phyloP scores from a whole-genome alignment of 2,329 filamentous ascomycete genomes.

The Alternaria sp. region DNA sequence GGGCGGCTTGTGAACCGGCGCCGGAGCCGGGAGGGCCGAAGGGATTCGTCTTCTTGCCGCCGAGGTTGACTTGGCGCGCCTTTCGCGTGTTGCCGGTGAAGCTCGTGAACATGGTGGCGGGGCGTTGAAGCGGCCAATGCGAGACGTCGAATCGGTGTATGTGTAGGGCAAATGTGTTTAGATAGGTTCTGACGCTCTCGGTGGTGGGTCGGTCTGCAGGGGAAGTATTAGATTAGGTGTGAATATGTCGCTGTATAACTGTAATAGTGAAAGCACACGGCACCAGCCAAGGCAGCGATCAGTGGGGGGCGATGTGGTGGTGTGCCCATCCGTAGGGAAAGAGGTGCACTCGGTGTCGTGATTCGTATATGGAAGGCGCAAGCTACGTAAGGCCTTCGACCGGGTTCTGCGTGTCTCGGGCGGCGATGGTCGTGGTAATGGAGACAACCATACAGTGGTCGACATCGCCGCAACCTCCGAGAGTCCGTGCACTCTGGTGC shows the following conservation, averaged over 20 bases:
- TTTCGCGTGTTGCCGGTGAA: slow-evolving; percentile 89
- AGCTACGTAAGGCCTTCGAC: slow-evolving; percentile 6
- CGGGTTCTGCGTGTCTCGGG: slow-evolving; percentile 11
- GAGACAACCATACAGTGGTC: slow-evolving; percentile 9
- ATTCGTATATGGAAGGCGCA: not conserved
- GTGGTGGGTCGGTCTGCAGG: not conserved
- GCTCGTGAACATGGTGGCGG: slow-evolving; percentile 77
- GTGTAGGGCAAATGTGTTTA: not conserved
- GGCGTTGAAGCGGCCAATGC: not conserved
- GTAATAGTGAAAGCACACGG: slow-evolving; percentile 3
- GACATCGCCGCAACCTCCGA: slow-evolving; percentile 14
- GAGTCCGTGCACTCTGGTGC: slow-evolving; percentile 13
- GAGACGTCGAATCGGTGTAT: not conserved
- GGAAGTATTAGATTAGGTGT: slow-evolving; percentile 6
- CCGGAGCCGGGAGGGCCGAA: slow-evolving; percentile 68
- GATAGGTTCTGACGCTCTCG: not conserved
- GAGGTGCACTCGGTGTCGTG: not conserved
- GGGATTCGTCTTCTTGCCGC: slow-evolving; percentile 80
- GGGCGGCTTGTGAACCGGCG: slow-evolving; percentile 74
- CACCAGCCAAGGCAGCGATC: slow-evolving; percentile 3
- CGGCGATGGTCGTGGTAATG: not conserved
- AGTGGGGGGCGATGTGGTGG: not conserved
- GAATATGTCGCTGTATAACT: slow-evolving; percentile 5
- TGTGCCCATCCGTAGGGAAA: not conserved
- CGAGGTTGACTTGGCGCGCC: slow-evolving; percentile 91